Evolutionary conservation across 129 eudicot genomes (phyloP), one percentile per base, ranked within the genome.

Genomic region (Lactuca saligna): DNA sequence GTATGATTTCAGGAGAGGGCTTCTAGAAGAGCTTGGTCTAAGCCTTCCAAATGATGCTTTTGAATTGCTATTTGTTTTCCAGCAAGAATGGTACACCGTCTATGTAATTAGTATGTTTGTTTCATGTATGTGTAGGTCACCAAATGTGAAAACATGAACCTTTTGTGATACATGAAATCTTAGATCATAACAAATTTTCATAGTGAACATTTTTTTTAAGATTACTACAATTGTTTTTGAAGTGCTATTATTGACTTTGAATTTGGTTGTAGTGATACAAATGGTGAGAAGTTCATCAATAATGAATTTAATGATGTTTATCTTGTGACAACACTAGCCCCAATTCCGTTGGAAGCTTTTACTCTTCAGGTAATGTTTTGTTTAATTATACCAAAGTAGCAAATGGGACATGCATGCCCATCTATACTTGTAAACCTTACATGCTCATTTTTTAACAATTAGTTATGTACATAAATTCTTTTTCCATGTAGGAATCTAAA

Each of bases 341-440:
- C 99, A 10, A 93, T 93, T 59, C 99, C 99, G 2, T 68, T 87
- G 83, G 99, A 93, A 78, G 99, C 99, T 55, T 93, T 89, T 79
- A 81, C 93, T 68, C 97, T 93, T 83, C 99, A 93, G 97, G 97
- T 89, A 17, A 51, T 41, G 42, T 48, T 75, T 20, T 46, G 17
- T 56, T 20, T 4, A 9, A 17, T 13, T 17, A 7, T 60, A 25
- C 29, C 29, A 25, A 25, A 25, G 29, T 25, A 25, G 29, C 1
- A 25, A 25, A 25, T 25, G 29, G 29, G 29, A 25, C 29, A 25
- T 25, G 29, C 29, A 20, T 20, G 20, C 20, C 20, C 20, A n/a
- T 25, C 2, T 25, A 25, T 0, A 25, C 29, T 25, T 25, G 29
- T 25, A 25, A 25, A 25, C 2, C 29, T 25, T 1, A 25, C 2